Conservation (phyloP, 1,284 basidiomycete genomes). For the Paramarasmius palmivorus region DNA sequence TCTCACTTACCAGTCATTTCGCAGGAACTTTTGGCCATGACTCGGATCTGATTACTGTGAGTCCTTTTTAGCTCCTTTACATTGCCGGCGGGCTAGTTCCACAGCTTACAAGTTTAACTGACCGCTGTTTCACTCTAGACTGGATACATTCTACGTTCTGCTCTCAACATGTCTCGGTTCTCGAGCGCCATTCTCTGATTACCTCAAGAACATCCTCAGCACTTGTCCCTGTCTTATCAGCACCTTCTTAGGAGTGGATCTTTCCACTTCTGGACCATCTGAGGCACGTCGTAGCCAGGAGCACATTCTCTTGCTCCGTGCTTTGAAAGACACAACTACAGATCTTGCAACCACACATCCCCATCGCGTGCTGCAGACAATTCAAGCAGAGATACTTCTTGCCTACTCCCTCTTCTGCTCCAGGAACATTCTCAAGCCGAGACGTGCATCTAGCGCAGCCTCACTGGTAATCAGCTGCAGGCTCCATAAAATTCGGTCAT, state of each 20-base stretch:
- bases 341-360: conserved; percentile 17
- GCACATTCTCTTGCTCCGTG: conserved; percentile 24
- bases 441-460: conserved; percentile 33
- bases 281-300: conserved; percentile 15
- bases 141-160: conserved; percentile 25
- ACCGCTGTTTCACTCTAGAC: conserved; percentile 13
- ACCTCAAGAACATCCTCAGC: conserved; percentile 18
- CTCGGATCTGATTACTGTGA: conserved; percentile 10
- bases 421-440: conserved; percentile 35
- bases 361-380: conserved; percentile 29
- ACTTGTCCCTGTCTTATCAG: conserved; percentile 30
- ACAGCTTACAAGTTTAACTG: not conserved
- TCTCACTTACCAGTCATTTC: not conserved
- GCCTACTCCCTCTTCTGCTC: conserved; percentile 33
- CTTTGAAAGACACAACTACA: conserved; percentile 22
- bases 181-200: conserved; percentile 9
- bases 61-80: not conserved
- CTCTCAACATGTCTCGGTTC: conserved; percentile 24
- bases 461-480: conserved; percentile 29
- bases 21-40: not conserved
- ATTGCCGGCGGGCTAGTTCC: not conserved
- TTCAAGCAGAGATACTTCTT: conserved; percentile 40
- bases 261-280: conserved; percentile 16
- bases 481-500: conserved; percentile 28
- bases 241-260: conserved; percentile 28